Evolutionary conservation across 1,284 basidiomycete genomes (phyloP), one percentile per base, ranked within the genome.

Genomic region (Schizopora paradoxa): DNA sequence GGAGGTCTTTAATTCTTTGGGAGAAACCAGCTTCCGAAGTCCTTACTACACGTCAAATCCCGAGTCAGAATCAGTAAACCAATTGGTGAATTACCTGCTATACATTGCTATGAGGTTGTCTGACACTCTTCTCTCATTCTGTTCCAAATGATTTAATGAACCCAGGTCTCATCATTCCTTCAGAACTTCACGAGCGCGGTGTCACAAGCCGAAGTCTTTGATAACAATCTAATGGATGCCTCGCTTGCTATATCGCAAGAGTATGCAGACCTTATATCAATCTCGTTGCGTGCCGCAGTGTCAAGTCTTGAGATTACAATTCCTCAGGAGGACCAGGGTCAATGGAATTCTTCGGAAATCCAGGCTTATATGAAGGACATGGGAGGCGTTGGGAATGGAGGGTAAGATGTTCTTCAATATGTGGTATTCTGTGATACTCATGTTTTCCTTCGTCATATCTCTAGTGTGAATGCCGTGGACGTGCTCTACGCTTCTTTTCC

Each of bases 301-400:
- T 67, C 61, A 2, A 62, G 65, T 1, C 53, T 69, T 4, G 73
- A 74, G 36, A 58, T 67, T 41, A 69, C 68, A 1, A 48, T 67
- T 13, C 51, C 54, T 5, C 51, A 55, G 34, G 51, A 53, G 26
- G 39, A 46, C 18, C 35, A 58, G 35, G 64, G 64, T 13, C 60
- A 58, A 18, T 56, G 46, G 41, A 57, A 58, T 39, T 46, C 28
- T 13, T 48, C 45, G 8, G 56, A 57, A 28, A 51, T 58, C 10
- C 44, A 35, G 38, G 44, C 47, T 11, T 55, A 51, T 43, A 46
- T 54, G 45, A 52, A 43, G 26, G 27, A 41, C 16, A 23, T 41
- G 21, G 42, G 41, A 5, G 18, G 32, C 16, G 26, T 47, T 29
- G 49, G 45, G 2, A 38, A 27, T 27, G 38, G 31, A 10, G 35